Evolutionary conservation across 2,329 filamentous ascomycete species (phyloP).

Genomic region (Thyridium curvatum): DNA sequence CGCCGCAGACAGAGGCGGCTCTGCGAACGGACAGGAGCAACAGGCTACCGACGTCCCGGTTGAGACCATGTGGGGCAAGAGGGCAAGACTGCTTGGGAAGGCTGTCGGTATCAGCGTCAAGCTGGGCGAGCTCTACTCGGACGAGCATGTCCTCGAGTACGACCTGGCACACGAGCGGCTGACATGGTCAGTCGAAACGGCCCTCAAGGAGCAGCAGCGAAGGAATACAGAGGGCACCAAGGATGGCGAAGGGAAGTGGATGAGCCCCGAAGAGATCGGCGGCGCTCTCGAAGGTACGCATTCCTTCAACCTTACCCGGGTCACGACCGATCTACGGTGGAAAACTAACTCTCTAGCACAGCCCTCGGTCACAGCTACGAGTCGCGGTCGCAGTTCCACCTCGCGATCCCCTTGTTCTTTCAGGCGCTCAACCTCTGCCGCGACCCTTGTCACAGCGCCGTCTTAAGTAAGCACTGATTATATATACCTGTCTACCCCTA

Average conservation of each 20-base stretch:
- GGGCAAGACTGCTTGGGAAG: slow-evolving; percentile 66
- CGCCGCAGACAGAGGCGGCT: slow-evolving; percentile 8
- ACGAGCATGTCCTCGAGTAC: slow-evolving; percentile 66
- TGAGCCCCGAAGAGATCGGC: slow-evolving; percentile 66
- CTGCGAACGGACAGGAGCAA: slow-evolving; percentile 12
- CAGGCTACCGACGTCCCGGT: slow-evolving; percentile 15
- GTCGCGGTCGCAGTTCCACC: slow-evolving; percentile 65
- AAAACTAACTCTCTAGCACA: slow-evolving; percentile 25
- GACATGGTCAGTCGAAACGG: slow-evolving; percentile 75
- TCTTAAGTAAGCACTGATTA: slow-evolving; percentile 53
- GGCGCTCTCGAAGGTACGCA: slow-evolving; percentile 59
- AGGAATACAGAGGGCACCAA: slow-evolving; percentile 62
- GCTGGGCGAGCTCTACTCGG: slow-evolving; percentile 75
- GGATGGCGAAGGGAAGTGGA: slow-evolving; percentile 64
- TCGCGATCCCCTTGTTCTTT: slow-evolving; percentile 80
- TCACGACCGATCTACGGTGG: background rate
- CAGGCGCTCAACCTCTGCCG: slow-evolving; percentile 69
- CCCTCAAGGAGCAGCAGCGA: slow-evolving; percentile 66
- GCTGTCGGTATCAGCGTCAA: slow-evolving; percentile 74
- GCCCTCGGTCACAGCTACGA: slow-evolving; percentile 75
- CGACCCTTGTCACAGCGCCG: slow-evolving; percentile 67
- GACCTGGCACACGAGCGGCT: slow-evolving; percentile 71
- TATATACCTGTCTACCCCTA: slow-evolving; percentile 11
- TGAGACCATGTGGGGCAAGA: slow-evolving; percentile 49
- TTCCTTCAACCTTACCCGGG: background rate